Conservation (phyloP, 345 rosid species). For the Dipteronia dyeriana region DNA sequence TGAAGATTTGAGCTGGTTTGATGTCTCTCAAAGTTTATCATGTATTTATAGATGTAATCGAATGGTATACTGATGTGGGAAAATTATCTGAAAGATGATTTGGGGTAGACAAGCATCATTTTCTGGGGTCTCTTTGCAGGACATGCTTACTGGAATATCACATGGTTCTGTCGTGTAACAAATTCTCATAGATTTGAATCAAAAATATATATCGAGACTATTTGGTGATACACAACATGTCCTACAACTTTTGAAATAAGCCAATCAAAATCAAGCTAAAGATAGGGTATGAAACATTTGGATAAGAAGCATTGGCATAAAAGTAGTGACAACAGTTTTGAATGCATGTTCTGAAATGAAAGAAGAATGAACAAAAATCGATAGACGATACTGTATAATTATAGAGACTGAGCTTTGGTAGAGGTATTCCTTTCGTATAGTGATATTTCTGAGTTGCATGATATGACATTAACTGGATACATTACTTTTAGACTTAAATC, state of each 20-base stretch:
- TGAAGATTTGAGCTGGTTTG: neutral
- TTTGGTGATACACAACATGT: neutral
- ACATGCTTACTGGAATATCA: neutral
- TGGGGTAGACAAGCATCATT: neutral
- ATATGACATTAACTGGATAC: neutral
- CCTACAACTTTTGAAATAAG: neutral
- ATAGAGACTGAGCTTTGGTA: neutral
- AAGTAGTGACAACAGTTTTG: neutral
- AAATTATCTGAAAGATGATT: neutral
- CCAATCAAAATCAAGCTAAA: neutral
- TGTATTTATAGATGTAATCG: slow-evolving; percentile 10
- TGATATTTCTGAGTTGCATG: neutral
- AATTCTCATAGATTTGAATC: neutral
- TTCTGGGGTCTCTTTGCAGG: neutral
- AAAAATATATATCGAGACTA: neutral
- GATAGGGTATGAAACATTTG: neutral
- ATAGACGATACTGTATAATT: neutral
- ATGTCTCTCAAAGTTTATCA: neutral
- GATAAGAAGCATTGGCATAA: neutral
- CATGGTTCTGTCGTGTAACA: slow-evolving; percentile 13
- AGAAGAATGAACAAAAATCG: neutral
- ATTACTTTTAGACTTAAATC: neutral
- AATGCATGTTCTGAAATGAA: neutral
- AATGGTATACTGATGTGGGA: neutral
- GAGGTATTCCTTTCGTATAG: neutral